Evolutionary conservation across 2,329 filamentous ascomycete species (phyloP).

Genomic region (Microdochium paspali): DNA sequence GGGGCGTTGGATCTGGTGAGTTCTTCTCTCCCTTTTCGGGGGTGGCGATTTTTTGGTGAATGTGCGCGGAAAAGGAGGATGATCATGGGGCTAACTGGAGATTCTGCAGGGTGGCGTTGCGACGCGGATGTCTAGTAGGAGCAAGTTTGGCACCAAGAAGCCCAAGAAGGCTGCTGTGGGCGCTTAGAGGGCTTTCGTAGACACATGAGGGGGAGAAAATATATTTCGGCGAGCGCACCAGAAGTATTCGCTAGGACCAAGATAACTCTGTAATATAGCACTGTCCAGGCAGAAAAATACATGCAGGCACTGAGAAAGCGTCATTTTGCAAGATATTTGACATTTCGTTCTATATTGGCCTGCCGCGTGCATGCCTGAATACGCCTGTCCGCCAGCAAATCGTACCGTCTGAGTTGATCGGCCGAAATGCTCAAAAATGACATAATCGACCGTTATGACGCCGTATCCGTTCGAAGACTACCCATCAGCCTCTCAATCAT

Average conservation of each 20-base stretch:
- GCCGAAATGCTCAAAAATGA: background rate
- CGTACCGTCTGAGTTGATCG: background rate
- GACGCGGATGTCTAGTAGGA: slow-evolving; percentile 73
- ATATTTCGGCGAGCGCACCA: no score
- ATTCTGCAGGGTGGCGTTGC: slow-evolving; percentile 95
- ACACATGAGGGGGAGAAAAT: no score
- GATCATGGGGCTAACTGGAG: no score
- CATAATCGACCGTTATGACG: background rate
- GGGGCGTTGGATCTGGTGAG: slow-evolving; percentile 88
- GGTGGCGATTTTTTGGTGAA: no score
- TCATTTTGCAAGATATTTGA: no score
- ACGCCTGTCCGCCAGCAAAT: background rate
- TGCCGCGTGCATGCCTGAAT: background rate
- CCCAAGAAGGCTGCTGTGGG: slow-evolving; percentile 62
- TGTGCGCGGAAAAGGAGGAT: no score
- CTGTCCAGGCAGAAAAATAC: no score
- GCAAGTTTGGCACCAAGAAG: slow-evolving; percentile 98
- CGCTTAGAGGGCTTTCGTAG: background rate
- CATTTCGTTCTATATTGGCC: background rate
- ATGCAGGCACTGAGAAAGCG: no score
- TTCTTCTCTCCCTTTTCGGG: slow-evolving; percentile 14
- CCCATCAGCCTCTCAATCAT: slow-evolving; percentile 1
- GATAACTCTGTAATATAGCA: no score
- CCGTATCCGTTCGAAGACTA: background rate
- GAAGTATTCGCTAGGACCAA: no score